phyloP scores from a whole-genome alignment of 805 yeast genomes.

The Lipomyces yamadae region DNA sequence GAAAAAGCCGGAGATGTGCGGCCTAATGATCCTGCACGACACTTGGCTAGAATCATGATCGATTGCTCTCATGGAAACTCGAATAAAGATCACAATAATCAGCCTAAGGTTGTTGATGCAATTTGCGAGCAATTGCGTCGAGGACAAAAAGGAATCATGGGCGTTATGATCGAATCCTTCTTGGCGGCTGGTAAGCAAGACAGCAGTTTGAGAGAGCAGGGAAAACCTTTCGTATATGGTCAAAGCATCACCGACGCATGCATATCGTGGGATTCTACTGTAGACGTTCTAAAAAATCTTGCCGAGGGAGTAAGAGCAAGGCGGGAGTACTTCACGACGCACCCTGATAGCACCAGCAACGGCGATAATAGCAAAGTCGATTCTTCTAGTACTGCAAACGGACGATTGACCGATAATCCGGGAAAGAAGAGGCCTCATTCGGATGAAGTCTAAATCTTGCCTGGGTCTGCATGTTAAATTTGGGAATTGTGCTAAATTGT shows the following conservation, averaged over 20 bases:
- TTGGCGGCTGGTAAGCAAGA: slow-evolving; percentile 92
- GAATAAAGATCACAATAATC: slow-evolving; percentile 85
- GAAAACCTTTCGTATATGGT: slow-evolving; percentile 80
- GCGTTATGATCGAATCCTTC: slow-evolving; percentile 96
- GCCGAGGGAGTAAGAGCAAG: slow-evolving; percentile 81
- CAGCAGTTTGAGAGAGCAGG: slow-evolving; percentile 52
- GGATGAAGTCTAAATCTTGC: not conserved
- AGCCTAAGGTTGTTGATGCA: slow-evolving; percentile 81
- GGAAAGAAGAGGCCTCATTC: not conserved
- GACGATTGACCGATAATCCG: not conserved
- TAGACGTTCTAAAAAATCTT: slow-evolving; percentile 65
- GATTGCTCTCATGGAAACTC: slow-evolving; percentile 99
- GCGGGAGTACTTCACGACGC: slow-evolving; percentile 50
- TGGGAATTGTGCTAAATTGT: not conserved
- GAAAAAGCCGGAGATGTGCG: slow-evolving; percentile 39
- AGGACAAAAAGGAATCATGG: slow-evolving; percentile 81
- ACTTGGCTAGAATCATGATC: slow-evolving; percentile 79
- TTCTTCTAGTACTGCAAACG: not conserved
- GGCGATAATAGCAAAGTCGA: slow-evolving; percentile 15
- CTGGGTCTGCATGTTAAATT: not conserved
- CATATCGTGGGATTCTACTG: slow-evolving; percentile 88
- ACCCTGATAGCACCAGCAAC: slow-evolving; percentile 26
- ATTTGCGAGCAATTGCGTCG: slow-evolving; percentile 77
- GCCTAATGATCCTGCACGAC: slow-evolving; percentile 39
- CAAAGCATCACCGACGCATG: slow-evolving; percentile 98